phyloP scores from a whole-genome alignment of 2,329 filamentous ascomycete genomes.

The Cytospora piceae region DNA sequence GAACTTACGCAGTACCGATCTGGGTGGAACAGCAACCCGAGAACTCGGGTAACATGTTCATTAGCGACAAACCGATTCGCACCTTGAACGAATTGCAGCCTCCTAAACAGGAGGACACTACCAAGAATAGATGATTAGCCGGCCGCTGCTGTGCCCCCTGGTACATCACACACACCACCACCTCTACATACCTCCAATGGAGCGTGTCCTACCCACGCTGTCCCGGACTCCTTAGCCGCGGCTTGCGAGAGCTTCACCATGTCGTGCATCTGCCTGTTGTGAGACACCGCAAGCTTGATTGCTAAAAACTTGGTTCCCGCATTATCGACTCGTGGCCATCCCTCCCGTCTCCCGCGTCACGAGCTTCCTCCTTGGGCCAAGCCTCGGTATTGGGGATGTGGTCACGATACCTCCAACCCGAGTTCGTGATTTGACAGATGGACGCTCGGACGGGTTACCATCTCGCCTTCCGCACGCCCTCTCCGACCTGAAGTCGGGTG shows the following conservation, averaged over 20 bases:
- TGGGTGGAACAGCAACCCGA: slow-evolving; percentile 29
- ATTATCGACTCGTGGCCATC: slow-evolving; percentile 7
- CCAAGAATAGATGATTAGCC: slow-evolving; percentile 27
- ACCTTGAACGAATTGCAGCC: slow-evolving; percentile 23
- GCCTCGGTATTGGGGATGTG: background rate
- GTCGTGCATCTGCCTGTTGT: slow-evolving; percentile 12
- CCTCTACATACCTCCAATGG: slow-evolving; percentile 5
- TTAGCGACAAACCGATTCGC: slow-evolving; percentile 26
- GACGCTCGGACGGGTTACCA: background rate
- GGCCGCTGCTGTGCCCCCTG: slow-evolving; percentile 17
- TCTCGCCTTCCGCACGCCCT: background rate
- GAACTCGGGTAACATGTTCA: slow-evolving; percentile 26
- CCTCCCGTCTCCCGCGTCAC: slow-evolving; percentile 19
- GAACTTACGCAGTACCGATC: slow-evolving; percentile 26
- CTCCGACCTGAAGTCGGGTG: background rate
- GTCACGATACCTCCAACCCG: slow-evolving; percentile 16
- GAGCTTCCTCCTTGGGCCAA: slow-evolving; percentile 13
- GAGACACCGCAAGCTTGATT: slow-evolving; percentile 8
- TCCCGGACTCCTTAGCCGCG: slow-evolving; percentile 12
- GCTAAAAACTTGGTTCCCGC: background rate
- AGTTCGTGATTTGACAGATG: slow-evolving; percentile 6
- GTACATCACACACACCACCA: background rate
- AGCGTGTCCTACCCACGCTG: slow-evolving; percentile 14
- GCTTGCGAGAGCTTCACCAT: slow-evolving; percentile 22
- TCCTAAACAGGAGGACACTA: slow-evolving; percentile 3